Evolutionary conservation across 345 rosid genomes (phyloP).

Genomic region (Ceriops zippeliana): DNA sequence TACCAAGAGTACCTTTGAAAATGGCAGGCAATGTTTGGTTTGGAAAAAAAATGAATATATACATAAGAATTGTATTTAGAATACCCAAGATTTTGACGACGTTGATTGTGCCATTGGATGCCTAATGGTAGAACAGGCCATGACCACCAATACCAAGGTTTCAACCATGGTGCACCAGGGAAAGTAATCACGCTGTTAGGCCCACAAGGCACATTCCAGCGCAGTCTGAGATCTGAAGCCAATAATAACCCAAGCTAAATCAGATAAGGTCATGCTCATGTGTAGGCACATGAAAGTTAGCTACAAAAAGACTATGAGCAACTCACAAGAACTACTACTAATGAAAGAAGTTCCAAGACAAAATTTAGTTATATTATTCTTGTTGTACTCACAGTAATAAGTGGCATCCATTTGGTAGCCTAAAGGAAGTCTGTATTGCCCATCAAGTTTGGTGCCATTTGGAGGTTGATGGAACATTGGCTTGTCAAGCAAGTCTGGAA

Average conservation of each 20-base stretch:
- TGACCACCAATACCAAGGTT: conserved; percentile 99
- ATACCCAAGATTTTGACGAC: conserved; percentile 71
- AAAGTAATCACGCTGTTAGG: conserved; percentile 91
- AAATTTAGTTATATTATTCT: background rate
- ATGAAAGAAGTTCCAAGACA: background rate
- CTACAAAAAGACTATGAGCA: background rate
- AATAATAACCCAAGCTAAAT: background rate
- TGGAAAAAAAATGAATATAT: background rate
- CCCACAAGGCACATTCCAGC: conserved; percentile 93
- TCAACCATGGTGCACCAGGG: conserved; percentile 93
- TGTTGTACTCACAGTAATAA: conserved; percentile 64
- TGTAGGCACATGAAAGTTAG: too few species aligned
- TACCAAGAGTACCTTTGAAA: background rate
- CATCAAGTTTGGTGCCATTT: conserved; percentile 53
- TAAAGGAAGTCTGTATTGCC: conserved; percentile 80
- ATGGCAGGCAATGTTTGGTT: background rate
- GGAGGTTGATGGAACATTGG: conserved; percentile 71
- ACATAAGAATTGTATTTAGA: background rate
- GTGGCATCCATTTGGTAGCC: conserved; percentile 99
- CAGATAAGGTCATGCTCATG: background rate
- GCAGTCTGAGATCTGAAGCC: conserved; percentile 65
- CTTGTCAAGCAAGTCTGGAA: conserved; percentile 69
- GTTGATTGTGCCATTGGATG: conserved; percentile 73
- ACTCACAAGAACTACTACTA: background rate
- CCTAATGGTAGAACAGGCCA: conserved; percentile 97